These are phyloP conservation scores for Aeminium ludgeri DNA, from an alignment of 495 filamentous ascomycete genomes.

Conservation along the genomic window DNA sequence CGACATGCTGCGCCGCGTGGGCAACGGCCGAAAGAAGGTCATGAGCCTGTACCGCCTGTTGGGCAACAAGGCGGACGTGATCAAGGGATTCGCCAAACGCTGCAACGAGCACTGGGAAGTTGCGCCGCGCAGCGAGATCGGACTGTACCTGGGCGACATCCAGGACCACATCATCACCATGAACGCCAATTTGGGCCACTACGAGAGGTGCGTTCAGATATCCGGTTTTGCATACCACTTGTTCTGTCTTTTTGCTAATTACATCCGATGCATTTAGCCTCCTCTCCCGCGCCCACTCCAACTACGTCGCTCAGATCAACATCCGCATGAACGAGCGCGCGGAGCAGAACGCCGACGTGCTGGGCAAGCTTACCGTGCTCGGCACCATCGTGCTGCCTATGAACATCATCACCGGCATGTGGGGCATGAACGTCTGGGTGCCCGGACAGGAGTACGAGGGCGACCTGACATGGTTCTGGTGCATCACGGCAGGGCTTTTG, in stretches of 20 bases:
- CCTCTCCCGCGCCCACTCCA: slow-evolving; percentile 78
- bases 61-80: slow-evolving; percentile 95
- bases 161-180: slow-evolving; percentile 98
- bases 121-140: slow-evolving; percentile 86
- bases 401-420: slow-evolving; percentile 96
- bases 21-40: slow-evolving; percentile 88
- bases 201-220: slow-evolving; percentile 68
- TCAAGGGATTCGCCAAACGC: slow-evolving; percentile 96
- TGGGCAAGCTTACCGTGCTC: slow-evolving; percentile 87
- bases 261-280: slow-evolving; percentile 55
- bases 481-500: slow-evolving; percentile 58
- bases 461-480: slow-evolving; percentile 46
- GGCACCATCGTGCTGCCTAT: slow-evolving; percentile 95
- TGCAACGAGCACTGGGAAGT: slow-evolving; percentile 98
- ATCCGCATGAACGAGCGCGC: slow-evolving; percentile 95
- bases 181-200: slow-evolving; percentile 86
- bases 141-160: slow-evolving; percentile 89
- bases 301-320: slow-evolving; percentile 89
- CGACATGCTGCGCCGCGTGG: slow-evolving; percentile 78
- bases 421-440: slow-evolving; percentile 92
- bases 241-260: not conserved
- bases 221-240: too few species aligned
- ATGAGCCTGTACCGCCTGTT: slow-evolving; percentile 86
- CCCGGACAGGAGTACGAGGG: slow-evolving; percentile 60
- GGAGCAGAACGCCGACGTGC: slow-evolving; percentile 84